A percentile compares a stretch with the other conserved stretches of the same genome.
phyloP scores from a whole-genome alignment of 495 filamentous ascomycete species.

The Penicillium soppii region DNA sequence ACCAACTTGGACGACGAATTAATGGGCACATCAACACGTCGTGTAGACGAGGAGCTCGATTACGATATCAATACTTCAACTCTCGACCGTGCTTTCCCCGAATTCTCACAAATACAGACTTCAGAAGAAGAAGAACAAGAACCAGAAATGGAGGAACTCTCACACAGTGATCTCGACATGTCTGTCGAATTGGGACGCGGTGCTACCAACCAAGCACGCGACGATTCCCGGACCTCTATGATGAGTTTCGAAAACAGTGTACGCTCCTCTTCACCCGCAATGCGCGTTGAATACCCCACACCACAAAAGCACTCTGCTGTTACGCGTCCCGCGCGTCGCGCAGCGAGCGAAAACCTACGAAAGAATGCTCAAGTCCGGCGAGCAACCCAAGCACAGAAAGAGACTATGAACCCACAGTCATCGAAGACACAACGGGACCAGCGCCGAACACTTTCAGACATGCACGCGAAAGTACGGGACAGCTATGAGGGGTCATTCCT shows the following conservation, averaged over 20 bases:
- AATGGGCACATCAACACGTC: conserved; percentile 8
- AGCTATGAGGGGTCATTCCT: conserved; percentile 55
- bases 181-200: conserved; percentile 50
- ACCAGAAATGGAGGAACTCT: conserved; percentile 14
- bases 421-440: conserved; percentile 36
- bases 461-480: conserved; percentile 55
- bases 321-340: conserved; percentile 26
- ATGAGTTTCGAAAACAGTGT: conserved; percentile 50
- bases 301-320: conserved; percentile 35
- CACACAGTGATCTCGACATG: conserved; percentile 33
- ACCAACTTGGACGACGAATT: conserved; percentile 9
- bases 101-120: conserved; percentile 50
- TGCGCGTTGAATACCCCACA: conserved; percentile 47
- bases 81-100: conserved; percentile 61
- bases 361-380: conserved; percentile 46
- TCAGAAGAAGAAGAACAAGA: conserved; percentile 35
- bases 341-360: conserved; percentile 41
- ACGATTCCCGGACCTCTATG: conserved; percentile 44
- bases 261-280: conserved; percentile 47
- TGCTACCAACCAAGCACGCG: conserved; percentile 32
- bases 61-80: conserved; percentile 62
- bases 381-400: conserved; percentile 46
- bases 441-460: conserved; percentile 48
- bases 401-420: conserved; percentile 40
- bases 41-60: conserved; percentile 39